A percentile compares a stretch with the other conserved stretches of the same genome.
Conservation (phyloP, 257 asterid species). For the Rehmannia glutinosa region DNA sequence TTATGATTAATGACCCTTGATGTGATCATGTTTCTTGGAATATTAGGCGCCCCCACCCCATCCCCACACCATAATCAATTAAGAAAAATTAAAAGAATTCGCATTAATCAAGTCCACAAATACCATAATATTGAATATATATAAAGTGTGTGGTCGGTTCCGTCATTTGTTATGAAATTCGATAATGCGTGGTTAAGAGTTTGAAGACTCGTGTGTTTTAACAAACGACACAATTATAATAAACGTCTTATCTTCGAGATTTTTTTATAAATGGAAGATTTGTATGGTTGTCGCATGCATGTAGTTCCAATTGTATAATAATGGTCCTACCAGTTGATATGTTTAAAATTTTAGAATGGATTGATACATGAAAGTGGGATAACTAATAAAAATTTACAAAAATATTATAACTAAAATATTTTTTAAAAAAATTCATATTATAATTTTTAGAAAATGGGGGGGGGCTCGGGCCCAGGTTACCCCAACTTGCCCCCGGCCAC, state of each 20-base stretch:
- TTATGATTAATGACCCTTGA: conserved; percentile 20
- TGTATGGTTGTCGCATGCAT: conserved; percentile 8
- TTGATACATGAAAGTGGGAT: too few relatives aligned
- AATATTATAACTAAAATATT: too few relatives aligned
- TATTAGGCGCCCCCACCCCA: conserved; percentile 28
- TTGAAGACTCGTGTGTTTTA: background rate
- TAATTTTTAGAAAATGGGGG: too few relatives aligned
- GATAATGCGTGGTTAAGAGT: conserved; percentile 6
- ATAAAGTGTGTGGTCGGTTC: conserved; percentile 20
- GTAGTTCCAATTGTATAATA: background rate
- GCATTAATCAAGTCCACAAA: background rate
- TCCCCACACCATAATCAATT: background rate
- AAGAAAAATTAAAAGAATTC: too few relatives aligned
- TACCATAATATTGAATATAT: background rate
- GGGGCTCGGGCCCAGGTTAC: too few relatives aligned
- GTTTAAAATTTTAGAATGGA: too few relatives aligned
- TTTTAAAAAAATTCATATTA: too few relatives aligned
- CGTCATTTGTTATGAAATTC: background rate
- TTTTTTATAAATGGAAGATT: background rate
- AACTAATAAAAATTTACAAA: too few relatives aligned
- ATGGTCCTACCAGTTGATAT: background rate
- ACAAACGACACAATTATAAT: conserved; percentile 11
- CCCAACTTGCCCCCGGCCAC: too few relatives aligned
- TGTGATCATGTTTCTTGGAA: conserved; percentile 20
- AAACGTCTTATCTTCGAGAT: background rate